Evolutionary conservation across 345 rosid species (phyloP).

Genomic region (Linum lewisii): DNA sequence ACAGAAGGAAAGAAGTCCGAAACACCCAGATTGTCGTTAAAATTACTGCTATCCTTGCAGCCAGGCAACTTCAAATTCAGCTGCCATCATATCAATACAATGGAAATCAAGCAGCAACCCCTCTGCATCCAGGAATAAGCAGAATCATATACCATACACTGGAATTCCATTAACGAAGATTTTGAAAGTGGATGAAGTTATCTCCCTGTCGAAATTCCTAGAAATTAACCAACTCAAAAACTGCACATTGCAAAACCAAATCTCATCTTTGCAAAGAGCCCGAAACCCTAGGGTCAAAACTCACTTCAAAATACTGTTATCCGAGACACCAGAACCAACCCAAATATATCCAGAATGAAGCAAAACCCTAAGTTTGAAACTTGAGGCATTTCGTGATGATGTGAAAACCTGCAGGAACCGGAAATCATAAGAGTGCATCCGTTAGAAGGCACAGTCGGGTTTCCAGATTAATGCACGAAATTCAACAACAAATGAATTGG

Average conservation of each 20-base stretch:
- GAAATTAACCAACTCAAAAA: slow-evolving; percentile 20
- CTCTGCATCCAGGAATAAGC: slow-evolving; percentile 1
- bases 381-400: slow-evolving; percentile 15
- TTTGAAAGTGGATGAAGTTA: slow-evolving; percentile 6
- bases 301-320: slow-evolving; percentile 18
- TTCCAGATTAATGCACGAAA: slow-evolving; percentile 18
- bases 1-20: slow-evolving; percentile 21
- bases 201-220: slow-evolving; percentile 25
- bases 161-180: slow-evolving; percentile 1
- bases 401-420: slow-evolving; percentile 27
- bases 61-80: slow-evolving; percentile 23
- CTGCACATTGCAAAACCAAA: slow-evolving; percentile 50
- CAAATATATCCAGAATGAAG: slow-evolving; percentile 19
- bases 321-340: slow-evolving; percentile 20
- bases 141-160: slow-evolving; percentile 9
- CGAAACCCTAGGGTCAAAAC: slow-evolving; percentile 64
- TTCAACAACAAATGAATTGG: slow-evolving; percentile 16
- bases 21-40: slow-evolving; percentile 22
- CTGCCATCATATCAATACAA: slow-evolving; percentile 20
- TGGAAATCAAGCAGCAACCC: slow-evolving; percentile 16
- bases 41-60: slow-evolving; percentile 23
- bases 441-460: slow-evolving; percentile 18
- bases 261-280: slow-evolving; percentile 39
- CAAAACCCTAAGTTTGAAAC: slow-evolving; percentile 53
- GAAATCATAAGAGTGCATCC: slow-evolving; percentile 30